Evolutionary conservation across 2,329 filamentous ascomycete species (phyloP).

Genomic region (Penicillium rolfsii): DNA sequence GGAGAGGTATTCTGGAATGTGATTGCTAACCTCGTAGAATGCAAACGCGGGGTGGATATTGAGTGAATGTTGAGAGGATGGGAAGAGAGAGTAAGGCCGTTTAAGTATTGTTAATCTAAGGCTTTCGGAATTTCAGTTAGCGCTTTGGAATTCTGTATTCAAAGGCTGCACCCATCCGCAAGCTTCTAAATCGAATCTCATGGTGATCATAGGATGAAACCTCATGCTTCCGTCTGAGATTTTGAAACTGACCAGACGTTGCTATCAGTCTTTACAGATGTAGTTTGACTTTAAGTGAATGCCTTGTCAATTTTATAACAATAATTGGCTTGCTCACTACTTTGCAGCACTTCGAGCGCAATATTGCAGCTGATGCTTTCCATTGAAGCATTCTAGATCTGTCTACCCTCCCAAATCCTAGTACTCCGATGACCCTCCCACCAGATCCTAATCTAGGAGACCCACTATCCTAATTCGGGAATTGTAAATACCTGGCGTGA

Average conservation of each 20-base stretch:
- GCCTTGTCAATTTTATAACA: background rate
- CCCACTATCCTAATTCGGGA: too few relatives aligned
- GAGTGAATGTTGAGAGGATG: too few relatives aligned
- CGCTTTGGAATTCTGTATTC: too few relatives aligned
- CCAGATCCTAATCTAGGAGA: too few relatives aligned
- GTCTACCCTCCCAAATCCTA: too few relatives aligned
- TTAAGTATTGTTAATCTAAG: background rate
- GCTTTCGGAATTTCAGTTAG: background rate
- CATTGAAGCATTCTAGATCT: too few relatives aligned
- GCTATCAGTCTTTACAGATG: background rate
- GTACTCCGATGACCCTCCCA: too few relatives aligned
- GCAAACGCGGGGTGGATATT: too few relatives aligned
- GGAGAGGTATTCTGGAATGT: too few relatives aligned
- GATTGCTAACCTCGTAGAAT: too few relatives aligned
- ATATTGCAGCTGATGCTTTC: background rate
- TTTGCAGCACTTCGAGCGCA: background rate
- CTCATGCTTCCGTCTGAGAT: background rate
- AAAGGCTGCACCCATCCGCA: background rate
- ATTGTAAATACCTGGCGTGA: too few relatives aligned
- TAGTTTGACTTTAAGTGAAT: background rate
- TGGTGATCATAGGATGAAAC: background rate
- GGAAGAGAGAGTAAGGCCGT: too few relatives aligned
- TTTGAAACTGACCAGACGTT: background rate
- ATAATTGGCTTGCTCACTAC: background rate
- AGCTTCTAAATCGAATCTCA: background rate